Evolutionary conservation across 2,329 filamentous ascomycete species (phyloP).

Genomic region (Hypoxylon sp.): DNA sequence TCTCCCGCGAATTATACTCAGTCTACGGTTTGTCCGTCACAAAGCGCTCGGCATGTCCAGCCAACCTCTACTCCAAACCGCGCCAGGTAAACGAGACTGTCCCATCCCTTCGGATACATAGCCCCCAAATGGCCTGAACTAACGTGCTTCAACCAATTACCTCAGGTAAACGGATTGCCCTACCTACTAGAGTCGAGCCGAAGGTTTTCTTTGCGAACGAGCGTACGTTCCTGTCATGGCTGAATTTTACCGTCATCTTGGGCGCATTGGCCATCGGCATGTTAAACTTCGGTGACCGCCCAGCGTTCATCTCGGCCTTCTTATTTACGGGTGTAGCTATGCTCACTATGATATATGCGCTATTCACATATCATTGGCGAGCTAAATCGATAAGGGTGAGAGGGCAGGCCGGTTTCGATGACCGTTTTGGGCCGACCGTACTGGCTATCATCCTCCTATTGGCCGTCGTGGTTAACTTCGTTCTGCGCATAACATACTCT

Average conservation of each 20-base stretch:
- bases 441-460: conserved; percentile 86
- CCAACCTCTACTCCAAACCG: conserved; percentile 94
- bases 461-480: conserved; percentile 96
- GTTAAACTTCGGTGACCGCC: conserved; percentile 95
- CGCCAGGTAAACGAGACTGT: conserved; percentile 74
- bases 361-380: conserved; percentile 97
- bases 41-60: conserved; percentile 77
- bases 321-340: conserved; percentile 96
- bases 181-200: conserved; percentile 96
- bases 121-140: conserved; percentile 24
- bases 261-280: conserved; percentile 96
- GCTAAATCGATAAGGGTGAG: conserved; percentile 91
- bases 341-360: conserved; percentile 93
- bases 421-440: conserved; percentile 92
- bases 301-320: conserved; percentile 93
- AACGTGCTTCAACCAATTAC: conserved; percentile 22
- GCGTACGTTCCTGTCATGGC: conserved; percentile 98
- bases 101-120: conserved; percentile 1
- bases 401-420: conserved; percentile 96
- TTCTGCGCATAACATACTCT: conserved; percentile 75
- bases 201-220: conserved; percentile 99
- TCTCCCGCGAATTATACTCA: conserved; percentile 14
- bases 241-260: conserved; percentile 99
- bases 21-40: conserved; percentile 2
- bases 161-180: conserved; percentile 95